phyloP scores from a whole-genome alignment of 1,139 yeast genomes.

The Suhomyces maxii region DNA sequence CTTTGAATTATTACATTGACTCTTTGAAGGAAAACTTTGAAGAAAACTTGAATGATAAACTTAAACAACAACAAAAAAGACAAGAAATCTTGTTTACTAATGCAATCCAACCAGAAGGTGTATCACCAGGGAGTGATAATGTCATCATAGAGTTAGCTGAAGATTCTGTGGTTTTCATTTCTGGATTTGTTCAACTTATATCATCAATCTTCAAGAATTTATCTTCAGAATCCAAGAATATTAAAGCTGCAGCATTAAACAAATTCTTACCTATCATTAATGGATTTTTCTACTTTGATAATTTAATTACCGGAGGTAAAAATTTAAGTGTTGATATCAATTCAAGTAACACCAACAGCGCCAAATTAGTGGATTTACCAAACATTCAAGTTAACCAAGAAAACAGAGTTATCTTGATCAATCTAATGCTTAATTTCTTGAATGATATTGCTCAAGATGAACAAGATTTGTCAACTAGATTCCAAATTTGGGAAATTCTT shows the following conservation, averaged over 20 bases:
- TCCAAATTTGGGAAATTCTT: constrained; percentile 64
- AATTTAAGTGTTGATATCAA: constrained; percentile 16
- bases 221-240: constrained; percentile 26
- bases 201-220: constrained; percentile 38
- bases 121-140: constrained; percentile 20
- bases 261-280: constrained; percentile 38
- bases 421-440: constrained; percentile 42
- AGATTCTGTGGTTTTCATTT: constrained; percentile 73
- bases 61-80: constrained; percentile 34
- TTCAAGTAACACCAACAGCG: constrained; percentile 13
- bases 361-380: constrained; percentile 27
- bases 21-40: constrained; percentile 49
- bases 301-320: constrained; percentile 30
- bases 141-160: constrained; percentile 64
- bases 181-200: constrained; percentile 60
- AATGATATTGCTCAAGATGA: constrained; percentile 49
- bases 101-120: constrained; percentile 15
- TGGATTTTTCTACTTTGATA: constrained; percentile 44
- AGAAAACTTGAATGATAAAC: constrained; percentile 33
- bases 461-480: constrained; percentile 33
- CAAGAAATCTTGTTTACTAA: constrained; percentile 38
- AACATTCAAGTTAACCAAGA: constrained; percentile 33
- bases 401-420: constrained; percentile 37
- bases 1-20: constrained; percentile 56
- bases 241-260: constrained; percentile 32